Evolutionary conservation across 1,139 yeast genomes (phyloP), one percentile per base, ranked within the genome.

Genomic region (Wickerhamomyces sp.): DNA sequence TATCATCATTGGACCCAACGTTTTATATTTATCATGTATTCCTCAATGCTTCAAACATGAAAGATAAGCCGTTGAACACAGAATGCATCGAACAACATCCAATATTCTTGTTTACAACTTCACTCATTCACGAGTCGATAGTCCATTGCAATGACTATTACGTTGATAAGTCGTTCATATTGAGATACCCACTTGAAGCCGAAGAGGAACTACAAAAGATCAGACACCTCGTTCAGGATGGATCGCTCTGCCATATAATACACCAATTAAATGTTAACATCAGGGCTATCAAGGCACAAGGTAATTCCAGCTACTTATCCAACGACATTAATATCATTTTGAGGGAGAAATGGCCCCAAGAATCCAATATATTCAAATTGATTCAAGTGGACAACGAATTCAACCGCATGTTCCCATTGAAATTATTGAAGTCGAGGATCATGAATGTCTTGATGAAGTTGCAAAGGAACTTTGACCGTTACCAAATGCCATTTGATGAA

Each of bases 371-470:
- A 17, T 24, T 36, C 35, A 36, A 31, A 18, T 31, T 36, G 31
- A 16, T 31, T 12, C 15, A 20, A 10, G 7, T 36, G 6, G 21
- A 36, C 21, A 14, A 14, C 4, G 10, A 7, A 10, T 24, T 36
- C 15, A 36, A 36, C 26, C 10, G 15, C 13, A 26, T 36, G 4
- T 13, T 36, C 5, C 38, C 38, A 12, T 31, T 36, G 28, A 31
- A 31, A 16, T 14, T 19, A 18, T 19, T 36, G 14, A 26, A n/a
- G 9, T 12, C 24, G n/a, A 20, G 22, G 13, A 25, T 77, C 70
- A 42, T 24, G 14, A 26, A 31, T 10, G 21, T 27, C 12, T 16
- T 17, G 28, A 12, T 8, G 22, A 32, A n/a, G 16, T 25, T 24
- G 8, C 34, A 28, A 9, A 24, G 22, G 24, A 28, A 20, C 9